Percentiles rank a stretch among this genome's conserved stretches.
phyloP scores from a whole-genome alignment of 352 stramenopile genomes.

The Globisporangium iwayamae region DNA sequence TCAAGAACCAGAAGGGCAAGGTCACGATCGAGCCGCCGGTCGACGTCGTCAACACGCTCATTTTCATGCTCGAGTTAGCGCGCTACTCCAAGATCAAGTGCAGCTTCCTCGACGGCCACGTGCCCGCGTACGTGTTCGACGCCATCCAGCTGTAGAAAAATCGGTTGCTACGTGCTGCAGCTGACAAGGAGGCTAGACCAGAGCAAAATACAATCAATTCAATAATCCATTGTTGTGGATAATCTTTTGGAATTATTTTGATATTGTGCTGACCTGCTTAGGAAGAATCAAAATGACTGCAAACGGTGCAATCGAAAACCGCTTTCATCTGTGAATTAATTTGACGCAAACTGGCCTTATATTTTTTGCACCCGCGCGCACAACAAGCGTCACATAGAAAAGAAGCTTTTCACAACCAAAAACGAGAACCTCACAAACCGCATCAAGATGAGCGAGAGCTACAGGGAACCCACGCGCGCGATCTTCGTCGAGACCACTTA shows the following conservation, averaged over 20 bases:
- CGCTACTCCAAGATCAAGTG: conserved; percentile 82
- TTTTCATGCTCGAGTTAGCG: conserved; percentile 89
- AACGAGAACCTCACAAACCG: conserved; percentile 1
- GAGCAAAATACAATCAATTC: neutral
- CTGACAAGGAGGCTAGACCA: too few species aligned
- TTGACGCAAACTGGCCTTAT: neutral
- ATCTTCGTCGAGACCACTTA: conserved; percentile 61
- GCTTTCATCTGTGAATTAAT: neutral
- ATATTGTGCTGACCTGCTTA: neutral
- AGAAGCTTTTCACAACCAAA: neutral
- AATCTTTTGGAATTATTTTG: neutral
- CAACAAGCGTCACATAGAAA: neutral
- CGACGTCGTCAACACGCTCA: conserved; percentile 84
- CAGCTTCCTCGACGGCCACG: conserved; percentile 74
- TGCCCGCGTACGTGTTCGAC: conserved; percentile 89
- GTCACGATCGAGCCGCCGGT: conserved; percentile 50
- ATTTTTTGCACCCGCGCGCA: neutral
- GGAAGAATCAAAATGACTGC: neutral
- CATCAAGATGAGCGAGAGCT: conserved; percentile 21
- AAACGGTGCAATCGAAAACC: too few species aligned
- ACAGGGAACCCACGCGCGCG: conserved; percentile 57
- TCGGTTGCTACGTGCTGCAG: neutral
- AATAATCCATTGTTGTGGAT: neutral
- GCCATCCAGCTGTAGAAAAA: conserved; percentile 62
- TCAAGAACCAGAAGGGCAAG: conserved; percentile 55